Evolutionary conservation across 306 rosid species (phyloP).

Genomic region (Fragaria vesca): DNA sequence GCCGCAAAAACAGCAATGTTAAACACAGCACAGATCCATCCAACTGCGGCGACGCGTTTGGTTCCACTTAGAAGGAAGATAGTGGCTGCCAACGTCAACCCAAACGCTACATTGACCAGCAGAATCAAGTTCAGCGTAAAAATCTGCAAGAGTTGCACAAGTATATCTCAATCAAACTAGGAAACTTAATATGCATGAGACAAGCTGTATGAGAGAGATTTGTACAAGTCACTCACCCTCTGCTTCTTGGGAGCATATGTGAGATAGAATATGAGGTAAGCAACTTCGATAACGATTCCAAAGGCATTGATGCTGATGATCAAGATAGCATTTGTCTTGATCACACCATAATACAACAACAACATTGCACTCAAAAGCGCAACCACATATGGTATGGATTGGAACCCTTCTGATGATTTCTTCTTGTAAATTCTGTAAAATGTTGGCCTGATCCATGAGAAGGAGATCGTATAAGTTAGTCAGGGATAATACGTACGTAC

Average conservation of each 20-base stretch:
- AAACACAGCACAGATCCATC: constrained; percentile 57
- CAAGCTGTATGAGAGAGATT: neutral
- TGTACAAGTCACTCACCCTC: constrained; percentile 33
- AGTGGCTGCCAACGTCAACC: constrained; percentile 33
- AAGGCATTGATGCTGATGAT: constrained; percentile 55
- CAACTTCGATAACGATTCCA: constrained; percentile 51
- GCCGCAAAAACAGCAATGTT: constrained; percentile 70
- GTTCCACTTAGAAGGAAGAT: constrained; percentile 30
- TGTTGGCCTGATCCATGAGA: constrained; percentile 53
- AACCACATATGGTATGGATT: constrained; percentile 61
- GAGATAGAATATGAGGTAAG: constrained; percentile 41
- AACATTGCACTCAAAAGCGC: constrained; percentile 64
- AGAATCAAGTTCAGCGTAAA: constrained; percentile 40
- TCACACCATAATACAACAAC: constrained; percentile 54
- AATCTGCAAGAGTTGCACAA: constrained; percentile 31
- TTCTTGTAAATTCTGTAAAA: constrained; percentile 59
- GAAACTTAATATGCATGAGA: neutral
- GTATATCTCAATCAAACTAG: neutral
- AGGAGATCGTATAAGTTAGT: neutral
- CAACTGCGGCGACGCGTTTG: constrained; percentile 40
- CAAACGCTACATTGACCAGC: constrained; percentile 31
- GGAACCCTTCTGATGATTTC: constrained; percentile 61
- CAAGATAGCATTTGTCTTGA: constrained; percentile 53
- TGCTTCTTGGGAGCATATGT: constrained; percentile 48
- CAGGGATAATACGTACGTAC: neutral